A percentile compares a stretch with the other conserved stretches of the same genome.
Evolutionary conservation across 495 filamentous ascomycete genomes (phyloP).

Genomic region (Hypoxylon cercidicola): DNA sequence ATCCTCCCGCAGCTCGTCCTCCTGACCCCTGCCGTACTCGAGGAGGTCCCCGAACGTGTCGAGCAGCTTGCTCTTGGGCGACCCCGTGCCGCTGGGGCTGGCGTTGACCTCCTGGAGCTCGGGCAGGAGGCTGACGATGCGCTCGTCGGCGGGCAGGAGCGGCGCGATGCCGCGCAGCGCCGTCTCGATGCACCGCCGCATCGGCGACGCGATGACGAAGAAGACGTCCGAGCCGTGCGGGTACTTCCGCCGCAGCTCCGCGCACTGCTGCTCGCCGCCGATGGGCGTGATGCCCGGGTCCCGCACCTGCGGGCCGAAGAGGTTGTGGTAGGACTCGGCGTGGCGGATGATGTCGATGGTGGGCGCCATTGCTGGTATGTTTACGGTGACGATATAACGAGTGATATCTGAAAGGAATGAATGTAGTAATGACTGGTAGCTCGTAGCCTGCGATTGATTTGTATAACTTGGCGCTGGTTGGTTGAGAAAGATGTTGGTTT

Average conservation of each 20-base stretch:
- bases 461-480: too few relatives aligned
- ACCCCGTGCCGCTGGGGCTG: slow-evolving; percentile 77
- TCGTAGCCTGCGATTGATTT: too few relatives aligned
- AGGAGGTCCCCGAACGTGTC: slow-evolving; percentile 43
- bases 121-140: slow-evolving; percentile 20
- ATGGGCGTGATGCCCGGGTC: slow-evolving; percentile 74
- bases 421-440: too few relatives aligned
- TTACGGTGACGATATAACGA: too few relatives aligned
- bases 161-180: slow-evolving; percentile 67
- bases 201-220: slow-evolving; percentile 74
- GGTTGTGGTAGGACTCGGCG: slow-evolving; percentile 74
- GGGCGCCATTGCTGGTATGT: slow-evolving; percentile 42
- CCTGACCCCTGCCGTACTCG: slow-evolving; percentile 60
- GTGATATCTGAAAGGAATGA: too few relatives aligned
- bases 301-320: slow-evolving; percentile 64
- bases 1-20: slow-evolving; percentile 57
- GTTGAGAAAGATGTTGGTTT: too few relatives aligned
- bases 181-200: slow-evolving; percentile 78
- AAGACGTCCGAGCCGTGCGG: slow-evolving; percentile 65
- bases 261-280: slow-evolving; percentile 74
- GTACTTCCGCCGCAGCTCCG: slow-evolving; percentile 61
- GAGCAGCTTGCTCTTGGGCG: slow-evolving; percentile 55
- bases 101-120: slow-evolving; percentile 65
- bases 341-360: slow-evolving; percentile 56
- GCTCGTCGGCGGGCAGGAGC: slow-evolving; percentile 14